phyloP scores from a whole-genome alignment of 768 basidiomycete species.

The Punctularia strigosozonata region DNA sequence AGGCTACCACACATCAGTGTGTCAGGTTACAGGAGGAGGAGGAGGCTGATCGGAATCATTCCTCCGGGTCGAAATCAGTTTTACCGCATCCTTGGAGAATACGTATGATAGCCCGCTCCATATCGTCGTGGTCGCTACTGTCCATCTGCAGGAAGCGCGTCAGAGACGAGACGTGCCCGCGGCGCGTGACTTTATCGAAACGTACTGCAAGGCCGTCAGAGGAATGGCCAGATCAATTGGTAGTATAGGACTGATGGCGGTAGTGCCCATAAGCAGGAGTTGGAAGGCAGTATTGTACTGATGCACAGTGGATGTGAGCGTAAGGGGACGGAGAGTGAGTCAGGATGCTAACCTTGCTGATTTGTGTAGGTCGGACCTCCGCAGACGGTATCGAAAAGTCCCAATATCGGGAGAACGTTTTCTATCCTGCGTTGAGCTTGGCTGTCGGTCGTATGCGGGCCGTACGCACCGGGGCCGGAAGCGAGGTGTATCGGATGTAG shows the following conservation, averaged over 20 bases:
- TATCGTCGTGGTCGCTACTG: conserved; percentile 83
- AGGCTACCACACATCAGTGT: too few relatives aligned
- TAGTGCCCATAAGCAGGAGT: conserved; percentile 80
- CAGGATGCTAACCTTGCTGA: conserved; percentile 62
- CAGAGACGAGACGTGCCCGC: not conserved
- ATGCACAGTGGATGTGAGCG: not conserved
- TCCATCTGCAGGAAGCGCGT: conserved; percentile 39
- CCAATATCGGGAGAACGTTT: conserved; percentile 92
- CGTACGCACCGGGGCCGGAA: conserved; percentile 70
- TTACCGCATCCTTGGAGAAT: conserved; percentile 64
- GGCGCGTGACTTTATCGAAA: conserved; percentile 7
- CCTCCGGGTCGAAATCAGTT: conserved; percentile 23
- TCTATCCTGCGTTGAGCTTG: conserved; percentile 29
- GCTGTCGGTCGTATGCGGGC: conserved; percentile 1
- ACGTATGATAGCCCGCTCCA: conserved; percentile 85
- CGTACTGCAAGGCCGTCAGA: conserved; percentile 68
- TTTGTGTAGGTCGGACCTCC: conserved; percentile 85
- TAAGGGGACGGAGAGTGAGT: conserved; percentile 2
- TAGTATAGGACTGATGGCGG: conserved; percentile 75
- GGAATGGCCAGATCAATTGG: conserved; percentile 41
- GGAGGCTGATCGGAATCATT: conserved; percentile 6
- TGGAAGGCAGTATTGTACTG: conserved; percentile 92
- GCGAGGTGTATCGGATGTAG: conserved; percentile 83
- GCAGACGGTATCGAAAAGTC: conserved; percentile 93
- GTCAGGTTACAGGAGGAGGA: not conserved